Conservation (phyloP, 345 rosid genomes). For the Turnera subulata region DNA sequence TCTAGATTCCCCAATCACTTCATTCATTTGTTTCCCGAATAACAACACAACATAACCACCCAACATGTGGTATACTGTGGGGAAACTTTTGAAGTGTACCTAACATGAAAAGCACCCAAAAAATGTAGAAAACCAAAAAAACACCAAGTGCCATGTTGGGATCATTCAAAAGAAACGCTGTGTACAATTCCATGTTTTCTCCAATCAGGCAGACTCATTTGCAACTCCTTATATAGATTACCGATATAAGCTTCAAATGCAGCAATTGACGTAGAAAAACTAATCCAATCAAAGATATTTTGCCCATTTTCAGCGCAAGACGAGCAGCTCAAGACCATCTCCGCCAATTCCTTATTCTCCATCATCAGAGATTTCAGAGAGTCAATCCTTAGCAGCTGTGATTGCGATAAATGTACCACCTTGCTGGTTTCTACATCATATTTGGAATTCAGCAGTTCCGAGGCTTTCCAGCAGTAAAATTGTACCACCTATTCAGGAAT, state of each 20-base stretch:
- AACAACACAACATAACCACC: neutral
- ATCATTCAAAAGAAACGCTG: constrained; percentile 3
- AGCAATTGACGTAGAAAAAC: constrained; percentile 35
- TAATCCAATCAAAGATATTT: constrained; percentile 34
- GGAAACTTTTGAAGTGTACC: neutral
- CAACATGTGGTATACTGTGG: neutral
- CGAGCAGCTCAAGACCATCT: constrained; percentile 23
- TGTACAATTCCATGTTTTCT: constrained; percentile 40
- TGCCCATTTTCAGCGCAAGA: constrained; percentile 3
- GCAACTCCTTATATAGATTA: constrained; percentile 39
- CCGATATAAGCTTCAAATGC: constrained; percentile 45
- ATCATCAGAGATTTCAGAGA: constrained; percentile 33
- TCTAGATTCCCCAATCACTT: no score
- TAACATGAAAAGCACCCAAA: neutral
- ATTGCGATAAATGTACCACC: constrained; percentile 30
- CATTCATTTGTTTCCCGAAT: neutral
- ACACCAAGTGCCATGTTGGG: neutral
- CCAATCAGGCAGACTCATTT: constrained; percentile 62
- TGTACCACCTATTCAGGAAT: constrained; percentile 50
- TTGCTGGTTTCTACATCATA: constrained; percentile 13
- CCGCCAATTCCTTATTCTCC: constrained; percentile 36
- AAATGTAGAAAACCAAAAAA: no score
- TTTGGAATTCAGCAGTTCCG: constrained; percentile 17
- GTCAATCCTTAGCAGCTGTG: constrained; percentile 36
- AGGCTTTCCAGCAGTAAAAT: constrained; percentile 56